Percentiles rank a stretch among this genome's conserved stretches.
Conservation (phyloP, 768 basidiomycete species). For the Mrakia gelida region DNA sequence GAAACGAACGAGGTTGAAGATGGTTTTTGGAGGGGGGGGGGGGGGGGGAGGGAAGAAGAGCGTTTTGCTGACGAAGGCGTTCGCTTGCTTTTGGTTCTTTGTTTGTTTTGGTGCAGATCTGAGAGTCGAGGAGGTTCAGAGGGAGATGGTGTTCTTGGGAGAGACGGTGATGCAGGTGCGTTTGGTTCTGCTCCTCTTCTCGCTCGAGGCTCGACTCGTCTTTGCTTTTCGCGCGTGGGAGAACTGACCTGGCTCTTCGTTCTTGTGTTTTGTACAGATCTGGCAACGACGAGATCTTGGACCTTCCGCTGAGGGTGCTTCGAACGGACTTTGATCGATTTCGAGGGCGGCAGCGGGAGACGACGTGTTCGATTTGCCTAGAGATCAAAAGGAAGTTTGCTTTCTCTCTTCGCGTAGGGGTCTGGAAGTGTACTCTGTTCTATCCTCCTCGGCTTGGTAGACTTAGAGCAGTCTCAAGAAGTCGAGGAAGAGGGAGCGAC, state of each 20-base stretch:
- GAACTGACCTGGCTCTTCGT: neutral
- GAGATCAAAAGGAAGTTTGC: no score
- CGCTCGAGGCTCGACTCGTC: neutral
- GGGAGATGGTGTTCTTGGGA: conserved; percentile 96
- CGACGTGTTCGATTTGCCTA: neutral
- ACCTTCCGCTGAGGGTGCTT: neutral
- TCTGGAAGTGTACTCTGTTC: no score
- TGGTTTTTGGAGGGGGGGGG: neutral
- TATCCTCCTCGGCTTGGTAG: no score
- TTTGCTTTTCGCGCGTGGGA: neutral
- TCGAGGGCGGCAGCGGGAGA: neutral
- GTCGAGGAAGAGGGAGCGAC: neutral
- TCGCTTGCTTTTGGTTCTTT: neutral
- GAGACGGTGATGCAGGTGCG: conserved; percentile 90
- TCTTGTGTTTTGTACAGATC: conserved; percentile 8
- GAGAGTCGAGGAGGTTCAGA: conserved; percentile 90
- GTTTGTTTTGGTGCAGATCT: conserved; percentile 50
- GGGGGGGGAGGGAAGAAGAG: no score
- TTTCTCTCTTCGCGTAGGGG: no score
- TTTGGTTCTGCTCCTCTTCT: neutral
- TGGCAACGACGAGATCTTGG: conserved; percentile 31
- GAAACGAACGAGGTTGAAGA: no score
- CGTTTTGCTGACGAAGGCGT: neutral
- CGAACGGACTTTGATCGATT: neutral
- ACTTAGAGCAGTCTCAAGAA: neutral